Conservation (phyloP, 345 rosid species). For the Brassica juncea region DNA sequence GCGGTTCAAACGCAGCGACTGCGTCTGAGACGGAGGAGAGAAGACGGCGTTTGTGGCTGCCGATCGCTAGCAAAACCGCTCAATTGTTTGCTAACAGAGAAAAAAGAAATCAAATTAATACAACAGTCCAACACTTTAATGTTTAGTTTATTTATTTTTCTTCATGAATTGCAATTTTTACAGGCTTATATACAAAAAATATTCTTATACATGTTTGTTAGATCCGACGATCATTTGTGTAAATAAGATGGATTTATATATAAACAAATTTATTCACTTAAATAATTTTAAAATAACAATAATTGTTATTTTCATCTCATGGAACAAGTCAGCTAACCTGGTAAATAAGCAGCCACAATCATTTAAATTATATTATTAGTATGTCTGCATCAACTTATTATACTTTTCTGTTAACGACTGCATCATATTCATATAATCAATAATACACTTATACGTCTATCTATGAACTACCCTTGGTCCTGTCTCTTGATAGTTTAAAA, state of each 20-base stretch:
- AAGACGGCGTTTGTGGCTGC: slow-evolving; percentile 63
- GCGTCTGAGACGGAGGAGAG: slow-evolving; percentile 49
- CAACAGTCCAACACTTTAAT: slow-evolving; percentile 36
- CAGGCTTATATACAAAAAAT: background rate
- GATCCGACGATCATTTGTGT: slow-evolving; percentile 10
- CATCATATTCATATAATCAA: background rate
- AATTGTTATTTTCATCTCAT: background rate
- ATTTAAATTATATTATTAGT: background rate
- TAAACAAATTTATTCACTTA: background rate
- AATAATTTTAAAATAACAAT: background rate
- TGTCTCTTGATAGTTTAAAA: background rate
- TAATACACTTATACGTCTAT: background rate
- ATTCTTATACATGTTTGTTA: background rate
- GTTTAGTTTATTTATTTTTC: slow-evolving; percentile 36
- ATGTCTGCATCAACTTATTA: background rate
- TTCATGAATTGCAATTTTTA: background rate
- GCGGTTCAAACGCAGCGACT: slow-evolving; percentile 29
- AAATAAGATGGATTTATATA: background rate
- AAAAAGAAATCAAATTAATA: slow-evolving; percentile 40
- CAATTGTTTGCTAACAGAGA: slow-evolving; percentile 78
- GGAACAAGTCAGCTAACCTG: background rate
- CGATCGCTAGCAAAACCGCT: slow-evolving; percentile 75
- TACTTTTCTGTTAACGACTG: background rate
- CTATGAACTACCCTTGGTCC: background rate
- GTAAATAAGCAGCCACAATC: background rate